Base-by-base conservation (phyloP, 352 stramenopile genomes). In the Globisporangium splendens region DNA sequence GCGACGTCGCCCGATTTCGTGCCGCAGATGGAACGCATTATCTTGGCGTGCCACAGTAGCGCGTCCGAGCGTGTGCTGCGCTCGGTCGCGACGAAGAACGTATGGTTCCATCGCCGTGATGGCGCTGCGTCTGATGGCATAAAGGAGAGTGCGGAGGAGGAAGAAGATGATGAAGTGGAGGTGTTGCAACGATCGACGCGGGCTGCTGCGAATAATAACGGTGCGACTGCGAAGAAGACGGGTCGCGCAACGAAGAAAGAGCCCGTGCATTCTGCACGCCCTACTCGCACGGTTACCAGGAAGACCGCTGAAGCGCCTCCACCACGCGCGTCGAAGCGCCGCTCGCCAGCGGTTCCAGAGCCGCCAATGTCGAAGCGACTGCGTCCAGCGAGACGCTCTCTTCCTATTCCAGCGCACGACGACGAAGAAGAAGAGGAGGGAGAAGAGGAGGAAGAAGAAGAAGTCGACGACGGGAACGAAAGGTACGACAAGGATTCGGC, bases 11-110 rank as follows among this genome's bases (percentile, higher is more conserved):
- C 58, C 15, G 64, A 72, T 42, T 89, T 89, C 56, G 42, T 57
- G 17, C 50, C 81, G 53, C 77, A 90, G 54, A 90, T 90, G 79
- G 79, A 88, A 41, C 73, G 79, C 49, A 73, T 90, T 48, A 87
- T 90, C 46, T 65, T 87, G 24, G 77, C 79, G 15, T 87, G 75
- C 51, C 74, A 84, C 61, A 88, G 77, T 43, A 71, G 73, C 33
- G 75, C 77, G 20, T 72, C 77, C 0, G 69, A 77, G 61, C 63
- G 63, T 24, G 75, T 88, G 60, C 57, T 90, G 7, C 65, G 62
- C 31, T 66, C 65, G 6, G 76, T 92, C 3, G 79, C 87, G 51
- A 88, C 77, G 21, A 81, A 83, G 58, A 69, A 77, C n/a, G 24
- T 89, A 10, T 91, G 77, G 77, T 79, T 89, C 65, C 66, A 76